Evolutionary conservation across 352 stramenopile genomes (phyloP), one percentile per base, ranked within the genome.

Genomic region (Globisporangium uncinulatum): DNA sequence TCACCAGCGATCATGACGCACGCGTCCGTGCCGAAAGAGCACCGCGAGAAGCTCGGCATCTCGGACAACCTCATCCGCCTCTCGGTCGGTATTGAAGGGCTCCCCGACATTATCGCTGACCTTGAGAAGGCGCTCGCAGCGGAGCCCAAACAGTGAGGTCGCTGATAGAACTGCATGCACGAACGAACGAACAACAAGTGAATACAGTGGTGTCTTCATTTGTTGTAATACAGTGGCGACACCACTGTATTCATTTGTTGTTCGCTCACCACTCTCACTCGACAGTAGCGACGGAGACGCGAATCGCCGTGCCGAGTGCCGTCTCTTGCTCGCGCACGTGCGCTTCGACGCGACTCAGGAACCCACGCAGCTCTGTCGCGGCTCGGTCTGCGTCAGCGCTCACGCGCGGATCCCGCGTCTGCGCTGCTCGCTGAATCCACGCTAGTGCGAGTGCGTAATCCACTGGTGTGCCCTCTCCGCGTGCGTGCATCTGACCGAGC

Each of bases 1-100:
- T 96, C 97, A 57, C 96, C 94, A 37, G 91, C 92, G 10, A 95
- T 94, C 52, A 98, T 97, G 62, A 99, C 94, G 13, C 94, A 98
- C 69, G 87, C 79, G 14, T 96, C 95, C 14, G 89, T 97, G 76
- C 79, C 91, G 9, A 63, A 87, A 51, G 87, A 94, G 62, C 67
- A 96, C 63, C 83, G 88, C 50, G 74, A 90, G 73, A 78, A 89
- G 73, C 75, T 96, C 41, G 92, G 89, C 56, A 97, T 97, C 63
- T 96, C 86, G 46, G 89, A 97, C 73, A 92, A 78, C 58, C 88
- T 98, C 66, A 92, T 98, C 61, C 87, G 93, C 43, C 72, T 95
- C 8, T 97, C 90, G 2, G 89, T 97, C 39, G 92, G 93, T 41
- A 96, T 98, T 51, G 93, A 98, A 60, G 83, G 93, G 24, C 74